These are phyloP conservation scores for Alternaria angustiovoidea DNA, from an alignment of 2,329 filamentous ascomycete species.

Conservation along the genomic window DNA sequence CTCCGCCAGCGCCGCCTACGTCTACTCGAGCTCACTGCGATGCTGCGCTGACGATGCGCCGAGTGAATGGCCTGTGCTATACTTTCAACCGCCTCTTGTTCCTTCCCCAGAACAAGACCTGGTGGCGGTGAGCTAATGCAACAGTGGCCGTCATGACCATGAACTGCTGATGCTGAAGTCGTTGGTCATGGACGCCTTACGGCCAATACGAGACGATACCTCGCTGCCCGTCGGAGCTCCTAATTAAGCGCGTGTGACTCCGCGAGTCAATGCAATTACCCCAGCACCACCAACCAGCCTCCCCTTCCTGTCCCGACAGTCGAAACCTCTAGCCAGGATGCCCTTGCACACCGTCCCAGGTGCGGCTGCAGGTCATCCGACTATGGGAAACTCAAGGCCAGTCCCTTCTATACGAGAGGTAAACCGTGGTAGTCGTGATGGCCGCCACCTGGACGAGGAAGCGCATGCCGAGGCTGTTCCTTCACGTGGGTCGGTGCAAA, in stretches of 20 bases:
- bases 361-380: not conserved
- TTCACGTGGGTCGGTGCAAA: not conserved
- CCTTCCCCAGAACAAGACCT: not conserved
- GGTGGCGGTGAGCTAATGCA: not conserved
- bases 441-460: not conserved
- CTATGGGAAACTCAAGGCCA: not conserved
- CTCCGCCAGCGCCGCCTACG: not conserved
- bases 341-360: not conserved
- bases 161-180: not conserved
- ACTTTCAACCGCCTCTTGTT: not conserved
- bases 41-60: not conserved
- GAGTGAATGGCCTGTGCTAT: not conserved
- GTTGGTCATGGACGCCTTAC: not conserved
- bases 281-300: conserved; percentile 2
- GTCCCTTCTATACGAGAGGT: not conserved
- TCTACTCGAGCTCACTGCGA: not conserved
- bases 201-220: not conserved
- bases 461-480: not conserved
- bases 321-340: not conserved
- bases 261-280: conserved; percentile 1
- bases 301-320: not conserved
- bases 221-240: not conserved
- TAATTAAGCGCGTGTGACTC: not conserved
- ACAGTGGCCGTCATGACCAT: not conserved
- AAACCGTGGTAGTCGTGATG: not conserved